Evolutionary conservation across 1,139 yeast species (phyloP).

Genomic region (Pichia sp.): DNA sequence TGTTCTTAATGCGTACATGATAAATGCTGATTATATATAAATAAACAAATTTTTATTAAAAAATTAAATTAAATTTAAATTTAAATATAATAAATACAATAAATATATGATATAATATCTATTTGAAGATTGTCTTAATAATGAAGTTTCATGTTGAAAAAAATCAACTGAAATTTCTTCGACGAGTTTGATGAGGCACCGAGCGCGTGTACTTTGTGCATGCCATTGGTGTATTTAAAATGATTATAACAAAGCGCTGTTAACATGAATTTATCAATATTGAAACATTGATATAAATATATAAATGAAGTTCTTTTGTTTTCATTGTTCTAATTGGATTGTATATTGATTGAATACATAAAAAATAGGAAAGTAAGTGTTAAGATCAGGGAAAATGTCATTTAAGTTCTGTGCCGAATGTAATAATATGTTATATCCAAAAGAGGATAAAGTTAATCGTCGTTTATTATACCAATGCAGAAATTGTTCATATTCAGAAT

Average conservation of each 20-base stretch:
- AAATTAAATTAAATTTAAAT: too few species aligned
- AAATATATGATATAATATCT: too few species aligned
- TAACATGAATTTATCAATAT: constrained; percentile 1
- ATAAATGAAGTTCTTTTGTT: neutral
- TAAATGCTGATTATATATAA: neutral
- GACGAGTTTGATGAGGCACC: neutral
- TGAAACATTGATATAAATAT: neutral
- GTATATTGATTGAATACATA: neutral
- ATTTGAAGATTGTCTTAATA: too few species aligned
- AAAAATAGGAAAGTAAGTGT: neutral
- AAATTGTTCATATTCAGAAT: constrained; percentile 89
- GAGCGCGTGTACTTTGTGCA: neutral
- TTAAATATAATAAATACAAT: too few species aligned
- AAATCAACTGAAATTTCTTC: too few species aligned
- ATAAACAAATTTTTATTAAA: too few species aligned
- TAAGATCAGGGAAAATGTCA: constrained; percentile 48
- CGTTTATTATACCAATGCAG: constrained; percentile 87
- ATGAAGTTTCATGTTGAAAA: neutral
- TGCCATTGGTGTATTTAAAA: neutral
- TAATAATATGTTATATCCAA: constrained; percentile 98
- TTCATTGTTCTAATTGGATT: too few species aligned
- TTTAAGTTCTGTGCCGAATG: constrained; percentile 90
- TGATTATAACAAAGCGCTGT: neutral
- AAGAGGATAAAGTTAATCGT: constrained; percentile 74
- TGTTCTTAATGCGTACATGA: constrained; percentile 8